Conservation (phyloP, 2,329 filamentous ascomycete genomes). For the Diaporthe capsici region DNA sequence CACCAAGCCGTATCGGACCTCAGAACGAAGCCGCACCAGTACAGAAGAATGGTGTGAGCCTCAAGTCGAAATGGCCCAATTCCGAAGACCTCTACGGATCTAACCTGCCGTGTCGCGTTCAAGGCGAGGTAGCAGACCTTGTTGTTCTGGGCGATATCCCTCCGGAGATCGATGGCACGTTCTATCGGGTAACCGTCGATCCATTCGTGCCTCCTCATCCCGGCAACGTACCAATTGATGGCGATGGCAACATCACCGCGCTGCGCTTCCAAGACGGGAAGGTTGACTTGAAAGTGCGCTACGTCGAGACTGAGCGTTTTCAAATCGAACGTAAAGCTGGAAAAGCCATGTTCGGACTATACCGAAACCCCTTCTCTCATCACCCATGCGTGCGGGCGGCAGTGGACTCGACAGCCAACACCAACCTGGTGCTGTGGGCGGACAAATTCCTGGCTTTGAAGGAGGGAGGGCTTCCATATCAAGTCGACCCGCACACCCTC, state of each 20-base stretch:
- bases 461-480: slow-evolving; percentile 56
- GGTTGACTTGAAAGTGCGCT: slow-evolving; percentile 51
- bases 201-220: slow-evolving; percentile 53
- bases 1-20: slow-evolving; percentile 23
- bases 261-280: slow-evolving; percentile 51
- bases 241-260: slow-evolving; percentile 55
- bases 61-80: slow-evolving; percentile 33
- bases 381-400: slow-evolving; percentile 51
- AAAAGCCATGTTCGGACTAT: slow-evolving; percentile 51
- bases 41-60: not conserved
- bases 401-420: slow-evolving; percentile 59
- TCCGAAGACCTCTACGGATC: slow-evolving; percentile 40
- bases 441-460: slow-evolving; percentile 61
- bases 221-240: slow-evolving; percentile 54
- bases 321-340: slow-evolving; percentile 50
- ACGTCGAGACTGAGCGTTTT: slow-evolving; percentile 54
- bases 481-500: slow-evolving; percentile 53
- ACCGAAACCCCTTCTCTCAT: slow-evolving; percentile 52
- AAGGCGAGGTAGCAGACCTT: slow-evolving; percentile 45
- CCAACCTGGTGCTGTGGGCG: slow-evolving; percentile 63
- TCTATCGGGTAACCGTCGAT: slow-evolving; percentile 59
- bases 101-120: slow-evolving; percentile 40
- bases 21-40: not conserved
- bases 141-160: slow-evolving; percentile 49
- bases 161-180: slow-evolving; percentile 50